phyloP scores from a whole-genome alignment of 345 rosid genomes.

The Brassica incana region DNA sequence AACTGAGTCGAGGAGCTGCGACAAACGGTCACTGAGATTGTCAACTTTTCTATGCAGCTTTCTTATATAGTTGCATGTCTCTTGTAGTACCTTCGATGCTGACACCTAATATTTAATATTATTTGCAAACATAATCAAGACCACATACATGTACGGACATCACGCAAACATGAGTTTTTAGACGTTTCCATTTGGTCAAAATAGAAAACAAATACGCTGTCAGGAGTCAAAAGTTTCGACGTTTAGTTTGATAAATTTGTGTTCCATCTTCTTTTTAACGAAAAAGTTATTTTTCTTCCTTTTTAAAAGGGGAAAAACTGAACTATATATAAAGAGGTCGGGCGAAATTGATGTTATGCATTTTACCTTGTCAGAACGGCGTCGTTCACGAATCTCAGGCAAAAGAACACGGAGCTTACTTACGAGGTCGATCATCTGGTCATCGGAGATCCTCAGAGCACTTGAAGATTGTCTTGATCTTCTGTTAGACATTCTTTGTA shows the following conservation, averaged over 20 bases:
- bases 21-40: conserved; percentile 68
- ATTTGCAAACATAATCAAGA: not conserved
- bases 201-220: conserved; percentile 31
- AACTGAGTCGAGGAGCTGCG: conserved; percentile 63
- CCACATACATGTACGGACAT: conserved; percentile 13
- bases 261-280: not conserved
- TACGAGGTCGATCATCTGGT: conserved; percentile 77
- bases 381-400: conserved; percentile 68
- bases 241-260: not conserved
- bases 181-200: not conserved
- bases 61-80: conserved; percentile 76
- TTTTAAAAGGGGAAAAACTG: not conserved
- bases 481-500: conserved; percentile 64
- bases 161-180: not conserved
- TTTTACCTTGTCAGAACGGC: conserved; percentile 72
- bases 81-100: conserved; percentile 74
- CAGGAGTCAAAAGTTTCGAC: conserved; percentile 36
- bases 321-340: not conserved
- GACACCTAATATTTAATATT: conserved; percentile 45
- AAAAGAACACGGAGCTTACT: conserved; percentile 74
- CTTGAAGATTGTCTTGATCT: conserved; percentile 66
- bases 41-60: conserved; percentile 69
- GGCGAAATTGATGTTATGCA: conserved; percentile 1
- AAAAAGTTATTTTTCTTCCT: not conserved
- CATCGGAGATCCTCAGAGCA: conserved; percentile 60